Evolutionary conservation across 2,329 filamentous ascomycete species (phyloP), one percentile per base, ranked within the genome.

Genomic region (Sphaceloma murrayae): DNA sequence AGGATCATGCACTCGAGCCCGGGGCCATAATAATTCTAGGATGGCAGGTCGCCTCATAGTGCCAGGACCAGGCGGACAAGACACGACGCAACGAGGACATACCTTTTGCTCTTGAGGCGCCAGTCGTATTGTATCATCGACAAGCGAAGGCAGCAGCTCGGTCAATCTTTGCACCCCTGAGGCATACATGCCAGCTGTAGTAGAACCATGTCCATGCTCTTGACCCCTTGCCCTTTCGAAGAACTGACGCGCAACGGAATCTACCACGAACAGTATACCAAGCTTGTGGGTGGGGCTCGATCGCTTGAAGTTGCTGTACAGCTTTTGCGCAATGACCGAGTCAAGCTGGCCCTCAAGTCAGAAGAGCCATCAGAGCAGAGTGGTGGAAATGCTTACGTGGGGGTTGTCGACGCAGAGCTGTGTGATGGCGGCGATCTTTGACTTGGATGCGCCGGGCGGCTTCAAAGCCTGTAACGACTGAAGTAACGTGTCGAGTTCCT

Each of bases 191-290:
- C 91, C 91, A 68, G 94, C 85, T 53, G 81, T 78, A 53, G 88
- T 86, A 65, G 78, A 74, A 64, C 76, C 80, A 67, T 83, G 84
- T 65, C 87, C 77, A 60, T 82, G 68, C 62, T 65, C 61, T 53
- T 96, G 88, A 58, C 84, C 77, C 68, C 88, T 91, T 59, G 91
- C 89, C 67, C 87, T 84, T 65, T 96, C 89, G 72, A 94, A 80
- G 89, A 91, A 98, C 72, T 93, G 89, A 68, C 91, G 86, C 65
- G 88, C 89, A 77, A 98, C 88, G 73, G 89, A 94, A 75, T 98
- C 91, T 88, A 98, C 85, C 69, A 96, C 88, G 80, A 98, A 98
- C 69, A 98, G 81, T 61, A 95, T 88, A 68, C 91, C 91, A 66
- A 98, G 77, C 70, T 98, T 98, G 77, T 98, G 89, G 63, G 87